These are phyloP conservation scores for Diplodia scrobiculata DNA, from an alignment of 2,329 filamentous ascomycete species.

Conservation along the genomic window DNA sequence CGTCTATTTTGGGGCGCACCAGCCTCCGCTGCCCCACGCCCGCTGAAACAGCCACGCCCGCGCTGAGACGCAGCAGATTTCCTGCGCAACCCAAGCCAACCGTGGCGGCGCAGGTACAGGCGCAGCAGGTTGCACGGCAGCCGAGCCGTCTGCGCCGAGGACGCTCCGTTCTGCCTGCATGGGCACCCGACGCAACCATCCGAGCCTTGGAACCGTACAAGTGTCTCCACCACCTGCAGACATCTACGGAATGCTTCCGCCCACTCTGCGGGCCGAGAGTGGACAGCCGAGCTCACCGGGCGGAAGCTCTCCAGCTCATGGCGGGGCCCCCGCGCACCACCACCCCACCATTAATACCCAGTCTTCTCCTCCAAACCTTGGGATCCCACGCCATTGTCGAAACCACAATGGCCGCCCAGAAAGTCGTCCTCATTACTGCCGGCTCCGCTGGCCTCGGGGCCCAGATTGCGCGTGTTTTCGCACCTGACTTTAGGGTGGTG, in stretches of 20 bases:
- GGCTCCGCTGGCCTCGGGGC: slow-evolving; percentile 55
- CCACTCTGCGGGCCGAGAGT: slow-evolving; percentile 18
- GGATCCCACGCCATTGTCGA: neutral
- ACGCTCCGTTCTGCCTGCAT: neutral
- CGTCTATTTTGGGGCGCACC: neutral
- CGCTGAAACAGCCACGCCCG: slow-evolving; percentile 12
- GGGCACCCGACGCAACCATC: no score
- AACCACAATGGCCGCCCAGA: slow-evolving; percentile 43
- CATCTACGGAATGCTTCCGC: slow-evolving; percentile 16
- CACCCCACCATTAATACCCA: neutral
- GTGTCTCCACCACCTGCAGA: no score
- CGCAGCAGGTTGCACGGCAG: neutral
- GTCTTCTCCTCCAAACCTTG: no score
- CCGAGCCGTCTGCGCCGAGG: neutral
- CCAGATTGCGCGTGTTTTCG: slow-evolving; percentile 51
- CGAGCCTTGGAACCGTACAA: no score
- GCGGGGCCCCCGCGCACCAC: slow-evolving; percentile 14
- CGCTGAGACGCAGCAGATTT: slow-evolving; percentile 5
- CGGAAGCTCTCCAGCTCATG: slow-evolving; percentile 5
- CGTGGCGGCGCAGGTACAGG: neutral
- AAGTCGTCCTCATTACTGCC: slow-evolving; percentile 53
- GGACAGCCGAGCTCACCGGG: slow-evolving; percentile 22
- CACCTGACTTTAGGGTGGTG: slow-evolving; percentile 52
- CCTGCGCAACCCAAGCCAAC: no score
- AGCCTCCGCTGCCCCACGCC: slow-evolving; percentile 11